Base-by-base conservation (phyloP, 1,284 basidiomycete genomes). In the Blastosporella zonata region DNA sequence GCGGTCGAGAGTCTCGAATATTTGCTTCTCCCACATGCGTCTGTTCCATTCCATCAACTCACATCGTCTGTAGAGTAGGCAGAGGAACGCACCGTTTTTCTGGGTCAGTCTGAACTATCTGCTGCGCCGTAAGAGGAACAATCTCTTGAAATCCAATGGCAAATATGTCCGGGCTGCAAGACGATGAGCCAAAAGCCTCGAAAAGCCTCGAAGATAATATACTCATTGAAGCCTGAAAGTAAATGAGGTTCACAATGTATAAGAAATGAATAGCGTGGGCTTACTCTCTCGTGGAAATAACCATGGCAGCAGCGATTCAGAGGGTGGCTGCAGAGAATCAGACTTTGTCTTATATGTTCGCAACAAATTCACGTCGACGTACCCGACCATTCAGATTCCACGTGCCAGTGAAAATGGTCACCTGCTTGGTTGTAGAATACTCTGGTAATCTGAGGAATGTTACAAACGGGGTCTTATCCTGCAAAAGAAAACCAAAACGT, bases 71-170 rank as follows among this genome's bases (percentile, higher is more conserved):
- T 21, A 36, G 34, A 10, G 23, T 31, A 36, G 39, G 43, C 13
- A 44, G 23, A 17, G 6, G 3, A 28, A 49, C 59, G 12, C 43
- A 87, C 92, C 84, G 82, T 72, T 95, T 96, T 59, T 94, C 93
- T 0, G 95, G 93, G 67, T 99, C 97, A 2, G 96, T 91, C 64
- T 97, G 91, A 17, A 96, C 79, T 44, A 99, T 97, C 66, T 98
- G 95, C 63, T 97, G 93, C 3, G 97, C 93, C 5, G 92, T 97
- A 35, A 99, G 78, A 31, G 93, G 93, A 0, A 99, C 97, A 46
- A 99, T 94, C 68, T 99, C 97, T 68, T 99, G 97, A 62, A 99
- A 97, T 1, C 90, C 92, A 25, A 97, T 71, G n/a, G 85, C 85
- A 62, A 96, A 86, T 50, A 97, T 82, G 64, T 97, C 93, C 6